Percentiles rank a stretch among this genome's conserved stretches.
These are phyloP conservation scores for Aspergillus proliferans DNA, from an alignment of 2,329 filamentous ascomycete species.

Conservation along the genomic window DNA sequence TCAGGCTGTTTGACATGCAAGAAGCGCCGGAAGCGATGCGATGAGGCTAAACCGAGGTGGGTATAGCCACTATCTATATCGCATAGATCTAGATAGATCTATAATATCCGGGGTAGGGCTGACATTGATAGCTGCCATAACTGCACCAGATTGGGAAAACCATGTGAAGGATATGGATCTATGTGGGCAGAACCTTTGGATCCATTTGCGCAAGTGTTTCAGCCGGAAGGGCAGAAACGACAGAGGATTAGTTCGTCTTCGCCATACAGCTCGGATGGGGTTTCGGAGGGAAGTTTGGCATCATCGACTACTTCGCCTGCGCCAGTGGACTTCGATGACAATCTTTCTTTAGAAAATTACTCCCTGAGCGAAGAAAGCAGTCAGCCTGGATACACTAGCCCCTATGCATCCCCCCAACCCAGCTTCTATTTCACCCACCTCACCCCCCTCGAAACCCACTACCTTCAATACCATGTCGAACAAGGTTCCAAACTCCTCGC, in stretches of 20 bases:
- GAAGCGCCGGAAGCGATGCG: conserved; percentile 32
- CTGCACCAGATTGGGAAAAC: conserved; percentile 27
- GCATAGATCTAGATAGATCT: neutral
- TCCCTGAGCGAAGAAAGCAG: neutral
- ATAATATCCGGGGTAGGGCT: neutral
- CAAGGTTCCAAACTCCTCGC: conserved; percentile 28
- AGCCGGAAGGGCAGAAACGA: conserved; percentile 15
- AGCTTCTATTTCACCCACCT: conserved; percentile 19
- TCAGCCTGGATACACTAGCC: neutral
- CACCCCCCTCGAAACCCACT: conserved; percentile 26
- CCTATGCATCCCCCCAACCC: conserved; percentile 7
- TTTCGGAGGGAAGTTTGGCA: conserved; percentile 7
- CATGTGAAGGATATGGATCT: conserved; percentile 34
- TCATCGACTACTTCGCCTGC: conserved; percentile 1
- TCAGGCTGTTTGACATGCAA: conserved; percentile 38
- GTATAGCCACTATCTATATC: neutral
- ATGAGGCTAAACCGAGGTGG: conserved; percentile 33
- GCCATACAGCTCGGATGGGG: conserved; percentile 7
- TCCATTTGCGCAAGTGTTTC: conserved; percentile 26
- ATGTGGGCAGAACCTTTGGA: conserved; percentile 31
- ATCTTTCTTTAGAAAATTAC: neutral
- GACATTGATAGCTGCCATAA: conserved; percentile 21
- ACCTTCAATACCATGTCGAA: conserved; percentile 34
- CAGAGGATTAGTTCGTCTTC: conserved; percentile 13
- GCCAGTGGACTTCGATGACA: conserved; percentile 1